Percentiles rank a stretch among this genome's conserved stretches.
phyloP scores from a whole-genome alignment of 805 yeast species.

The Nakazawaea wickerhamii region DNA sequence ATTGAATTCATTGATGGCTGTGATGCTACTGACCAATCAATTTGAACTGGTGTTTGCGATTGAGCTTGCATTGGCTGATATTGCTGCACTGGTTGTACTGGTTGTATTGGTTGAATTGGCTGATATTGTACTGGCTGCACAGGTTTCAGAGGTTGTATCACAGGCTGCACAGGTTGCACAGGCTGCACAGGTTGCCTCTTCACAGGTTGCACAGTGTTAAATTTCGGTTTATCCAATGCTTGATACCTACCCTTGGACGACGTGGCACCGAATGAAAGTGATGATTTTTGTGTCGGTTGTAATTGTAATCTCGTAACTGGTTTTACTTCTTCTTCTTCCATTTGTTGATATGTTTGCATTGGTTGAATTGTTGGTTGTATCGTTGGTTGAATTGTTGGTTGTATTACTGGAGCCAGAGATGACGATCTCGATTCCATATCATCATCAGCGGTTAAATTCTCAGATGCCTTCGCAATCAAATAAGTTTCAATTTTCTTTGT shows the following conservation, averaged over 20 bases:
- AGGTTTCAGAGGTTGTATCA: neutral
- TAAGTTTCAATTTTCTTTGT: constrained; percentile 17
- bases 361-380: constrained; percentile 1
- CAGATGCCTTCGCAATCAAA: constrained; percentile 17
- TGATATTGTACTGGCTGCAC: neutral
- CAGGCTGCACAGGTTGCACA: neutral
- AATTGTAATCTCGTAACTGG: constrained; percentile 4
- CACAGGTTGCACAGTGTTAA: neutral
- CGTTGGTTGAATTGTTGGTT: neutral
- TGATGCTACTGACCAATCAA: neutral
- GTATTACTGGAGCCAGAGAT: neutral
- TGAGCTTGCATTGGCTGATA: neutral
- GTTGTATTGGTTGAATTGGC: neutral
- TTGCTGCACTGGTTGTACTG: neutral
- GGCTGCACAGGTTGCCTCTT: no score
- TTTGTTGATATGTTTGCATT: neutral
- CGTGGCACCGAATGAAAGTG: neutral
- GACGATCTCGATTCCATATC: neutral
- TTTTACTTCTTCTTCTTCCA: neutral
- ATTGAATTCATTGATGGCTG: neutral
- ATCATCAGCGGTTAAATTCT: constrained; percentile 13
- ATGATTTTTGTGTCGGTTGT: neutral
- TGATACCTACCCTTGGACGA: neutral
- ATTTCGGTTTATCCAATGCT: neutral
- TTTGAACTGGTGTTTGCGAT: neutral